Conservation (phyloP, 1,139 yeast genomes). For the Kurtzmaniella quercitrusa region DNA sequence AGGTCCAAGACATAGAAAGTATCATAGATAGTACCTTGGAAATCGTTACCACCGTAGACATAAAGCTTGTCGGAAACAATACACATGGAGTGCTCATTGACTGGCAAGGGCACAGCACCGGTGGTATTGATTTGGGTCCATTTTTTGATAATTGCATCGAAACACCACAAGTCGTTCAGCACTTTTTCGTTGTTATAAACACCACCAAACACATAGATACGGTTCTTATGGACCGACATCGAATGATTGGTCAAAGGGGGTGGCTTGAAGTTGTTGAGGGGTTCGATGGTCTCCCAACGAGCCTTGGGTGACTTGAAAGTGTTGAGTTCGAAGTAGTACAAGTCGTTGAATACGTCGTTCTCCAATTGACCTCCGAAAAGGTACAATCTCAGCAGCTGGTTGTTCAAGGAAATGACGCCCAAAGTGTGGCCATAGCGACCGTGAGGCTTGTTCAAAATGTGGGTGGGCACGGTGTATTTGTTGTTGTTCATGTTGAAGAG, state of each 20-base stretch:
- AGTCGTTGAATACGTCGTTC: slow-evolving; percentile 78
- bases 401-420: slow-evolving; percentile 54
- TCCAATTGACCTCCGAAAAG: slow-evolving; percentile 96
- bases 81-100: slow-evolving; percentile 89
- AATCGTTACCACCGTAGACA: slow-evolving; percentile 86
- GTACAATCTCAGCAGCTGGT: slow-evolving; percentile 68
- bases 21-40: slow-evolving; percentile 66
- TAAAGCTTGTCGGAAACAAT: slow-evolving; percentile 76
- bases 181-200: slow-evolving; percentile 79
- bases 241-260: slow-evolving; percentile 93
- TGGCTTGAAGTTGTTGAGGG: slow-evolving; percentile 55
- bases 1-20: slow-evolving; percentile 75
- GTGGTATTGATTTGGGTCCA: slow-evolving; percentile 57
- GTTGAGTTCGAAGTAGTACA: slow-evolving; percentile 82
- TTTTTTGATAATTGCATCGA: slow-evolving; percentile 60
- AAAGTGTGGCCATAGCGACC: slow-evolving; percentile 95
- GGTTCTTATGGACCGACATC: slow-evolving; percentile 74
- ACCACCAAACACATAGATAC: slow-evolving; percentile 85
- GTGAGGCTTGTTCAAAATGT: slow-evolving; percentile 75
- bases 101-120: slow-evolving; percentile 75
- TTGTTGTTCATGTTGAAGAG: slow-evolving; percentile 84
- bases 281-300: slow-evolving; percentile 73
- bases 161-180: slow-evolving; percentile 77
- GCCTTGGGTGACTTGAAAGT: slow-evolving; percentile 83
- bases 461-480: slow-evolving; percentile 88